Evolutionary conservation across 495 filamentous ascomycete genomes (phyloP), one percentile per base, ranked within the genome.

Genomic region (Clohesyomyces aquaticus): DNA sequence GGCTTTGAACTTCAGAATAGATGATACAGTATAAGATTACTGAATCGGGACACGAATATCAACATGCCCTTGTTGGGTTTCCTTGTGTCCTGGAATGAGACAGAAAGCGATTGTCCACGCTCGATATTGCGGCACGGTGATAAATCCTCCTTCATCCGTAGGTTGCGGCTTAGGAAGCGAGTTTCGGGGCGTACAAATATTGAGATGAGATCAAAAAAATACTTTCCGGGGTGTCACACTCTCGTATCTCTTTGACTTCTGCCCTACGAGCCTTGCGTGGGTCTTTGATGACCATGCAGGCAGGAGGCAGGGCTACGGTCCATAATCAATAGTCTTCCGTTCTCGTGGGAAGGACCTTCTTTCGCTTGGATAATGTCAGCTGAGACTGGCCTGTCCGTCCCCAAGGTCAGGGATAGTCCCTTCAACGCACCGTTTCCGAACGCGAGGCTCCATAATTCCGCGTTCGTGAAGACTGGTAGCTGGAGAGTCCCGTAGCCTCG

Each of bases 321-420:
- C 22, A 27, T 29, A 27, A 27, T 29, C 14, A 48, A 53, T 43
- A 48, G 41, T 59, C 26, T 45, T 42, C 38, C 43, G 18, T 16
- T 35, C 16, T 28, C 56, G n/a, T 26, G 25, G 23, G 49, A 11
- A 16, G 49, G 25, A 11, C 3, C 9, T 12, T 14, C 4, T 2
- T 8, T 59, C 56, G 56, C 56, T 59, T 59, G 56, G 56, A 45
- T 59, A 59, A 59, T 52, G 14, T 47, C 55, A 59, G 22, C 3
- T 26, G 51, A 55, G 43, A 18, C 4, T 22, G 4, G 21, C 43
- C 8, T 38, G 32, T n/a, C 43, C 43, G 22, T 46, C 22, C 16
- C 43, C 43, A 46, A 11, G 47, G 18, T 19, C 47, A 22, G 47
- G 47, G 47, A 18, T 8, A 8, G 43, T 8, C 42, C 14, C 32